phyloP scores from a whole-genome alignment of 2,329 filamentous ascomycete genomes.

The Ophiostoma populinum region DNA sequence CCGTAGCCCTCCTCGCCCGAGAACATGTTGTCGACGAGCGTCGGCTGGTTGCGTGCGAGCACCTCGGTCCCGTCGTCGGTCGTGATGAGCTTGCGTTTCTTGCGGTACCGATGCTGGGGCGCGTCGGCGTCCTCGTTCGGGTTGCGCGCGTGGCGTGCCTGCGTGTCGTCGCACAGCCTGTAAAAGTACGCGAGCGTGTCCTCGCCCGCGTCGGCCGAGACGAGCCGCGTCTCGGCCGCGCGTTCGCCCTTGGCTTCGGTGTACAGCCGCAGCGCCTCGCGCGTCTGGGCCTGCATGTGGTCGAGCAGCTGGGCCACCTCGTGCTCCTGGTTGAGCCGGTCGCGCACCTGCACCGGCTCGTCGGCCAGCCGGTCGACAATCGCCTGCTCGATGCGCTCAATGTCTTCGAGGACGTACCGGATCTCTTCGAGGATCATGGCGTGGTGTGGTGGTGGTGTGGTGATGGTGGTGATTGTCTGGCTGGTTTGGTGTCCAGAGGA shows the following conservation, averaged over 20 bases:
- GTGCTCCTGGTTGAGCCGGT: conserved; percentile 79
- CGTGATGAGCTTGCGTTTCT: conserved; percentile 32
- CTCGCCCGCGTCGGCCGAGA: conserved; percentile 54
- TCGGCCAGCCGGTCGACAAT: conserved; percentile 78
- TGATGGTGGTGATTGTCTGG: neutral
- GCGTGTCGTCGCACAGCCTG: conserved; percentile 63
- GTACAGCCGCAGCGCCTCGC: conserved; percentile 67
- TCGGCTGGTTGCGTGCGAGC: conserved; percentile 22
- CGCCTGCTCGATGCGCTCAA: conserved; percentile 88
- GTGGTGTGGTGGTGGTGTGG: conserved; percentile 10
- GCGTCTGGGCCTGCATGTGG: conserved; percentile 75
- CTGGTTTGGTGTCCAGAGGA: too few relatives aligned
- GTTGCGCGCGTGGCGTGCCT: conserved; percentile 76
- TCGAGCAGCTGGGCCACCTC: conserved; percentile 74
- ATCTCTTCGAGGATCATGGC: conserved; percentile 81
- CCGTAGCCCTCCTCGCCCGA: conserved; percentile 91
- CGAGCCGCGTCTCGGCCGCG: conserved; percentile 64
- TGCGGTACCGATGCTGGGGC: conserved; percentile 79
- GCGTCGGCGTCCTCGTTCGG: conserved; percentile 93
- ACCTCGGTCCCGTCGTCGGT: neutral
- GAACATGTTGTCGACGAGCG: conserved; percentile 77
- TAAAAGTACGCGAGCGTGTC: conserved; percentile 88
- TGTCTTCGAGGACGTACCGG: conserved; percentile 83
- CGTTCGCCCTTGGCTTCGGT: conserved; percentile 56
- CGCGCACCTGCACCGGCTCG: conserved; percentile 83